Percentiles rank a stretch among this genome's conserved stretches.
These are phyloP conservation scores for Euphorbia tirucalli DNA, from an alignment of 345 rosid genomes.

Conservation along the genomic window DNA sequence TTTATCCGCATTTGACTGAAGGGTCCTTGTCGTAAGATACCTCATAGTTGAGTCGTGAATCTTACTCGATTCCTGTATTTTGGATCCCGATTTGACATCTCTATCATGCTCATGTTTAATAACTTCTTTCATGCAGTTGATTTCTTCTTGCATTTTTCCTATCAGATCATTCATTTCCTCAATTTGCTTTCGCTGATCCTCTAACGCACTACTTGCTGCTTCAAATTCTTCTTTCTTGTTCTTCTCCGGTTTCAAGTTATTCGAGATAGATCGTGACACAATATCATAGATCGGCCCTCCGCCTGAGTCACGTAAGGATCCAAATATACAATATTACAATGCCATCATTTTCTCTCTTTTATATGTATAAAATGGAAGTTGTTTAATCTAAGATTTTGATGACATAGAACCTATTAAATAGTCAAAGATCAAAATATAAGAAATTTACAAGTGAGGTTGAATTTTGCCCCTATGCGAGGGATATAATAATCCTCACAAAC, in stretches of 20 bases:
- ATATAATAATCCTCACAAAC: no score
- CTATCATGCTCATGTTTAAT: no score
- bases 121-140: not conserved
- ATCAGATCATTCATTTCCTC: not conserved
- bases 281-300: slow-evolving; percentile 3
- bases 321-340: not conserved
- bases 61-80: not conserved
- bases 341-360: not conserved
- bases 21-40: not conserved
- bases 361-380: not conserved
- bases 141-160: not conserved
- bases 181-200: not conserved
- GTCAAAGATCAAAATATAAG: no score
- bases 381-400: not conserved
- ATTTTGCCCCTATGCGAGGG: no score
- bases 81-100: not conserved
- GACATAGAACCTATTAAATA: no score
- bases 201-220: not conserved
- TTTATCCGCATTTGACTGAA: not conserved
- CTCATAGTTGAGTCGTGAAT: not conserved
- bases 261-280: not conserved
- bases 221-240: not conserved
- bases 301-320: not conserved
- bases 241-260: no score
- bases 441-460: no score